Evolutionary conservation across 2,329 filamentous ascomycete genomes (phyloP).

Genomic region (Colletotrichum sp.): DNA sequence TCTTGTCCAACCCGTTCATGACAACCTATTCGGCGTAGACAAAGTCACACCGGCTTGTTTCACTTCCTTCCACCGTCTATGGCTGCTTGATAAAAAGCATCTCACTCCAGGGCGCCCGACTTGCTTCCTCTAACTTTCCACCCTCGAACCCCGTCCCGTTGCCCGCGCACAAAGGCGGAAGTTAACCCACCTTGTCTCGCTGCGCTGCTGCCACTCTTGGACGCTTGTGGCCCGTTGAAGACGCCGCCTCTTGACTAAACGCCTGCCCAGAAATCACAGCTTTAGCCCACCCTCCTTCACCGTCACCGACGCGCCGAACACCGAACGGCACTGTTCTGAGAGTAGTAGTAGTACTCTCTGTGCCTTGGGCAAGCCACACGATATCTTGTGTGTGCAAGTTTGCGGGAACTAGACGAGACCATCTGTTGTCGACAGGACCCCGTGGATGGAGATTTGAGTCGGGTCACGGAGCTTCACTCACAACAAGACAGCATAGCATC

Average conservation of each 20-base stretch:
- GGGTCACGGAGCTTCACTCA: not conserved
- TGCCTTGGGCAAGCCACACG: not conserved
- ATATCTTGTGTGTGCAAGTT: not conserved
- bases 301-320: not conserved
- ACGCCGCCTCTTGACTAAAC: not conserved
- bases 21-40: constrained; percentile 21
- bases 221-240: not conserved
- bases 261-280: not conserved
- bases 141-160: not conserved
- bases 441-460: constrained; percentile 10
- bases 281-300: not conserved
- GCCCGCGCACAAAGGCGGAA: constrained; percentile 9
- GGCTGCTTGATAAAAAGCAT: constrained; percentile 19
- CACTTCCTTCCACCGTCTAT: constrained; percentile 28
- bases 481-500: constrained; percentile 15
- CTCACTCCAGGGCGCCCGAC: not conserved
- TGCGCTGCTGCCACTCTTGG: not conserved
- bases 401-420: constrained; percentile 1
- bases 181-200: not conserved
- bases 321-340: not conserved
- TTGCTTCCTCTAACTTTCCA: not conserved
- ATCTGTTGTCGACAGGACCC: not conserved
- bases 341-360: not conserved
- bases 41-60: constrained; percentile 42
- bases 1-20: constrained; percentile 23